Conservation (phyloP, 2,329 filamentous ascomycete genomes). For the Paramyrothecium roridum region DNA sequence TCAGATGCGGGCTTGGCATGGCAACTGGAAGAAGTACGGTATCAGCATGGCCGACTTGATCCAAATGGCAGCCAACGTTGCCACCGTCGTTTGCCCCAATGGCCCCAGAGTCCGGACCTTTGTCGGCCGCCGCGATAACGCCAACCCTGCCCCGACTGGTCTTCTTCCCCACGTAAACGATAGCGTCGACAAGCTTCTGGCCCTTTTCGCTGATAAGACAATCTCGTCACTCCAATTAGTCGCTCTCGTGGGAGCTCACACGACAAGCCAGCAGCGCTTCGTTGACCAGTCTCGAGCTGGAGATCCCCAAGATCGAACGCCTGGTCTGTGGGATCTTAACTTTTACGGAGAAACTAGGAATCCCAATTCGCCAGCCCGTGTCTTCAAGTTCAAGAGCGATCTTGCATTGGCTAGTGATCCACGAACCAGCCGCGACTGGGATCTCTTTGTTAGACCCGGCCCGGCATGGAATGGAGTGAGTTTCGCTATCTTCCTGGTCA, state of each 20-base stretch:
- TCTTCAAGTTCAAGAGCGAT: slow-evolving; percentile 38
- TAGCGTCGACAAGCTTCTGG: slow-evolving; percentile 38
- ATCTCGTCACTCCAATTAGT: slow-evolving; percentile 44
- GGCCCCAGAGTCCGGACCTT: slow-evolving; percentile 44
- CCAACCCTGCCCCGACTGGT: slow-evolving; percentile 30
- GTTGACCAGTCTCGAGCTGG: slow-evolving; percentile 34
- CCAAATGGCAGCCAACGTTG: slow-evolving; percentile 46
- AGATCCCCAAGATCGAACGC: slow-evolving; percentile 46
- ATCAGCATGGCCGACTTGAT: slow-evolving; percentile 51
- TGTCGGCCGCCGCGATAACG: slow-evolving; percentile 45
- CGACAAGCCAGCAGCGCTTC: slow-evolving; percentile 42
- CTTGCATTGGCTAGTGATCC: slow-evolving; percentile 30
- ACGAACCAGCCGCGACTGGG: slow-evolving; percentile 30
- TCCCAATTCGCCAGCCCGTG: slow-evolving; percentile 20
- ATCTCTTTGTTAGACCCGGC: slow-evolving; percentile 21
- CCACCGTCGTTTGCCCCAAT: slow-evolving; percentile 38
- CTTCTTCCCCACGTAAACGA: slow-evolving; percentile 39
- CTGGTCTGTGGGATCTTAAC: slow-evolving; percentile 46
- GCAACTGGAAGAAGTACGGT: slow-evolving; percentile 31
- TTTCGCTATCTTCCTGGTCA: not conserved
- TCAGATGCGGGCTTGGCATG: slow-evolving; percentile 31
- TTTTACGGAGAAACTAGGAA: slow-evolving; percentile 40
- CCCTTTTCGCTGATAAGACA: slow-evolving; percentile 47
- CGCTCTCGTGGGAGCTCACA: slow-evolving; percentile 51
- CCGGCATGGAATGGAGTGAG: slow-evolving; percentile 36